Evolutionary conservation across 83 land plant genomes (phyloP), one percentile per base, ranked within the genome.

Genomic region (Picea abies): DNA sequence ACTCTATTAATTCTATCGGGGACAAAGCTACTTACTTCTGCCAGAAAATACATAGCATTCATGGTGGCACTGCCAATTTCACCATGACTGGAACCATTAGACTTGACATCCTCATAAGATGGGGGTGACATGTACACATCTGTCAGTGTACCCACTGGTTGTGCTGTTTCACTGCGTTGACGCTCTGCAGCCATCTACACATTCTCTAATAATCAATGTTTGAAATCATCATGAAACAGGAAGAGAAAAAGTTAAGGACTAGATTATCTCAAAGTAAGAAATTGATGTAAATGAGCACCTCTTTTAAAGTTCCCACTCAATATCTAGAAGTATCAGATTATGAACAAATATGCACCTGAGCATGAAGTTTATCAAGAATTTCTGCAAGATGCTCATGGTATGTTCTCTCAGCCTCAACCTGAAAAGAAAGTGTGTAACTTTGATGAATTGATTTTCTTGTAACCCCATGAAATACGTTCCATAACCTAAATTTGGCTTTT

Each of bases 381-480:
- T 70, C 83, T 80, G 90, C 84, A 71, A 80, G 86, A 72, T 58
- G 78, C 39, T 82, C 89, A 84, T 92, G 92, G 75, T 86, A 92
- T 22, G 86, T 52, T 80, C 86, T 86, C 70, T 92, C 92, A 60
- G 94, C 92, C 81, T 90, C 86, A 41, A 92, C 93, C 93, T 91
- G 78, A 78, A 86, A 68, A 47, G 83, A 15, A 81, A 37, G 8
- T n/a, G 17, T 79, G 22, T 35, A 79, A 26, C 80, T 60, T 79
- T 52, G 32, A 61, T 22, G 15, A 73, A 47, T 14, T 4, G n/a
- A 3, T 47, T 68, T 73, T 11, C 44, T n/a, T 22, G 12, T 23
- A 73, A 41, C 56, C 58, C 60, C 25, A 73, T 4, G 4, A 73
- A 19, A 44, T 73, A 47, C 22, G 26, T 47, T 25, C 26, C 49